These are phyloP conservation scores for Pilatotrama ljubarskyi DNA, from an alignment of 768 basidiomycete species.

Conservation along the genomic window DNA sequence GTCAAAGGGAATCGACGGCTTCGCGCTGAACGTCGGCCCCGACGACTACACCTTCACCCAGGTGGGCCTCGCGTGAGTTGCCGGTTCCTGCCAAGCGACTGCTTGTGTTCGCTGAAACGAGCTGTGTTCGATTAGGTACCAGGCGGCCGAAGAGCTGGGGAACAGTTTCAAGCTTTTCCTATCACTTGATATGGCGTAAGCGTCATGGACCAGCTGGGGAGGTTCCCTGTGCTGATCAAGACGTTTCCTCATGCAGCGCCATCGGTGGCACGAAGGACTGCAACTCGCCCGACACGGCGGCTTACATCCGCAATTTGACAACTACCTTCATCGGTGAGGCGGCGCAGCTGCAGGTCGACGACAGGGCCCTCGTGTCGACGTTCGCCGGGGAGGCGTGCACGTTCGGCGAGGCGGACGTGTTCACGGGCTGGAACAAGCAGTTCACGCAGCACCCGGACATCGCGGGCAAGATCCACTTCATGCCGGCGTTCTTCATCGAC, in stretches of 20 bases:
- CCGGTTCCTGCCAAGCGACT: neutral
- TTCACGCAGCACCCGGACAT: slow-evolving; percentile 35
- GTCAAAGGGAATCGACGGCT: slow-evolving; percentile 55
- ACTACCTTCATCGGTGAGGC: slow-evolving; percentile 49
- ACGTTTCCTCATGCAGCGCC: slow-evolving; percentile 21
- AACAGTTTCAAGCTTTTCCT: slow-evolving; percentile 61
- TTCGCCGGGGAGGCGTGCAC: slow-evolving; percentile 64
- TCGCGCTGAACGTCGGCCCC: slow-evolving; percentile 59
- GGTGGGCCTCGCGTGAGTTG: slow-evolving; percentile 46
- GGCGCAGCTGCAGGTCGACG: slow-evolving; percentile 54
- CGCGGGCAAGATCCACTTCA: slow-evolving; percentile 47
- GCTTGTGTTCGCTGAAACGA: neutral
- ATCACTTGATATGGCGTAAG: slow-evolving; percentile 77
- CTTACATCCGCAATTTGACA: slow-evolving; percentile 46
- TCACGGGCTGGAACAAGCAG: slow-evolving; percentile 47
- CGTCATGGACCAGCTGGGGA: slow-evolving; percentile 22
- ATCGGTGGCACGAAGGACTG: slow-evolving; percentile 42
- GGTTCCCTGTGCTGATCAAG: neutral
- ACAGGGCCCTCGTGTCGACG: slow-evolving; percentile 58
- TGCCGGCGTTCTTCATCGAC: slow-evolving; percentile 64
- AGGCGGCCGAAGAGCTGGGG: slow-evolving; percentile 37
- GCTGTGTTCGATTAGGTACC: slow-evolving; percentile 22
- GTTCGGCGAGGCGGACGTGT: slow-evolving; percentile 46
- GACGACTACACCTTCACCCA: slow-evolving; percentile 52
- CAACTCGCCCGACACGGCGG: slow-evolving; percentile 36